phyloP scores from a whole-genome alignment of 345 rosid species.

The Camelina hispida region DNA sequence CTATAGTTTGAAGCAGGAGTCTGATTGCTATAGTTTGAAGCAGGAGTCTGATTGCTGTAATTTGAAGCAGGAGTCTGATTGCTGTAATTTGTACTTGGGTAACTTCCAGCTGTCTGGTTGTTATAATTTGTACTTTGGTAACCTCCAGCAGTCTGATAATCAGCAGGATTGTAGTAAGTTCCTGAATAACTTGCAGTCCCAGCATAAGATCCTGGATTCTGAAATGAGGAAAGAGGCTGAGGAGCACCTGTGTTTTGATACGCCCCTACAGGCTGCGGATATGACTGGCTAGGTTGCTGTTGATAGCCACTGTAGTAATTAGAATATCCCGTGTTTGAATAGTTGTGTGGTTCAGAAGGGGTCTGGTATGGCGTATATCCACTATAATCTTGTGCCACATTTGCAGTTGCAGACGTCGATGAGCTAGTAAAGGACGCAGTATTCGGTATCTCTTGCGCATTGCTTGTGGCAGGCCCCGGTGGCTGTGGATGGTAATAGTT shows the following conservation, averaged over 20 bases:
- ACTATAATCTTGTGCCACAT: constrained; percentile 65
- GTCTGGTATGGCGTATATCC: constrained; percentile 65
- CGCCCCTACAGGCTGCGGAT: constrained; percentile 83
- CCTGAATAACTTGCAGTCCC: constrained; percentile 94
- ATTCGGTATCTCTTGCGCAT: constrained; percentile 57
- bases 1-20: constrained; percentile 46
- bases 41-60: no score
- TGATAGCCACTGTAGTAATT: constrained; percentile 81
- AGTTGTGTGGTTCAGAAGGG: constrained; percentile 71
- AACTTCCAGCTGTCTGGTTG: constrained; percentile 82
- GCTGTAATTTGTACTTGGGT: constrained; percentile 52
- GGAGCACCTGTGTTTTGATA: constrained; percentile 99
- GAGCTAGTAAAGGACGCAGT: constrained; percentile 61
- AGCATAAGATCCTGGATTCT: constrained; percentile 99
- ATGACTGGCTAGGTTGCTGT: constrained; percentile 77
- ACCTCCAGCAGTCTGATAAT: constrained; percentile 98
- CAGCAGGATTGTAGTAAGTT: constrained; percentile 98
- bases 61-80: constrained; percentile 5
- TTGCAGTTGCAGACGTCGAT: constrained; percentile 59
- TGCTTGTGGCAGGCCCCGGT: constrained; percentile 49
- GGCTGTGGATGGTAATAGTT: constrained; percentile 63
- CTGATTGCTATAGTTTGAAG: no score
- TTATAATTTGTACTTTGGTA: constrained; percentile 75
- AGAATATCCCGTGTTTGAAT: constrained; percentile 73
- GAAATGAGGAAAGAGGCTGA: constrained; percentile 99